phyloP scores from a whole-genome alignment of 192 early-diverging fungal species.

The Haplosporangium gracile region DNA sequence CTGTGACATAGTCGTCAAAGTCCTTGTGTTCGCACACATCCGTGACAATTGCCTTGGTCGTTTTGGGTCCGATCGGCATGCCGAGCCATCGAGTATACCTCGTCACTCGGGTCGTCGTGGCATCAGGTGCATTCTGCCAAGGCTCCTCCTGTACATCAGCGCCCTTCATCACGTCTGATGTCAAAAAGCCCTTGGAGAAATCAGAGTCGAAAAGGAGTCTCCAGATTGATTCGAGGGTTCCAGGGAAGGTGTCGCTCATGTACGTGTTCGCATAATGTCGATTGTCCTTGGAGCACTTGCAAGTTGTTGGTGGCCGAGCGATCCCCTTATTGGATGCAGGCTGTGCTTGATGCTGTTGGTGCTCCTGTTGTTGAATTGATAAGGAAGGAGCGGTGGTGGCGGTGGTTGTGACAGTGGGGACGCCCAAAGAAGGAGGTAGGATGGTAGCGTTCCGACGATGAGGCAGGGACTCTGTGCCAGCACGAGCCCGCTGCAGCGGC shows the following conservation, averaged over 20 bases:
- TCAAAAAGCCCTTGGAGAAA: constrained; percentile 46
- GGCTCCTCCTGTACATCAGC: constrained; percentile 49
- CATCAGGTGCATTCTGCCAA: constrained; percentile 27
- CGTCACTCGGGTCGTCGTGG: constrained; percentile 16
- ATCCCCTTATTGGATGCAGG: background rate
- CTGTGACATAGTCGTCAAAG: constrained; percentile 58
- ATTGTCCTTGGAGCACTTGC: constrained; percentile 52
- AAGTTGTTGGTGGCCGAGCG: constrained; percentile 17
- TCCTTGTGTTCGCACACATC: constrained; percentile 61
- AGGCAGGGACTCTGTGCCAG: constrained; percentile 12
- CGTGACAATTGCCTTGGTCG: constrained; percentile 58
- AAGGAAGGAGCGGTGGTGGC: background rate
- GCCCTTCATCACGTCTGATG: constrained; percentile 45
- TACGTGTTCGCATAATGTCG: constrained; percentile 33
- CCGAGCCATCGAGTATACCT: constrained; percentile 51
- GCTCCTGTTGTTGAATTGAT: background rate
- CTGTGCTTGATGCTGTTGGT: background rate
- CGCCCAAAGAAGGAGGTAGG: background rate
- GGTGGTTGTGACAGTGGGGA: background rate
- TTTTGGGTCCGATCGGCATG: constrained; percentile 52
- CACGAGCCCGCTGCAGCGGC: background rate
- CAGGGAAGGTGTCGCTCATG: constrained; percentile 50
- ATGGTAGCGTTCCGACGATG: background rate
- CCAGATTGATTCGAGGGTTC: constrained; percentile 51
- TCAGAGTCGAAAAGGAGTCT: constrained; percentile 54